Evolutionary conservation across 192 early-diverging fungal species (phyloP).

Genomic region (Coemansia sp.): DNA sequence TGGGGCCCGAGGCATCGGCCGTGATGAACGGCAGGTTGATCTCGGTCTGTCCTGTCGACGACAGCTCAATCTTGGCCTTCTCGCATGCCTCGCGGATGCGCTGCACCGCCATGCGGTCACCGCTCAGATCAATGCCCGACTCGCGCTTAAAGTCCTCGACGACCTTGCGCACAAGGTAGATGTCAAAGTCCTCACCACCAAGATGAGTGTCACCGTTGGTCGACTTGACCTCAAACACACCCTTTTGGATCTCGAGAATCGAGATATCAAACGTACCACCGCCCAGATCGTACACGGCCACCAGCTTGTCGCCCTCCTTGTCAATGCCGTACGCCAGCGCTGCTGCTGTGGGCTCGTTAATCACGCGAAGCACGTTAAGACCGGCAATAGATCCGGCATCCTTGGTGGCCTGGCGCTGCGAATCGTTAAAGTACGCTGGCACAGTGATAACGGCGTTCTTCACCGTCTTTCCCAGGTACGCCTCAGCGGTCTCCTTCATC

Average conservation of each 20-base stretch:
- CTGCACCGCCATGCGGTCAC: conserved; percentile 94
- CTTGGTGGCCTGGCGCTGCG: conserved; percentile 98
- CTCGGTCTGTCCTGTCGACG: conserved; percentile 90
- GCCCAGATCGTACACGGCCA: conserved; percentile 96
- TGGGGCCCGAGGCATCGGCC: conserved; percentile 76
- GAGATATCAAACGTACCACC: conserved; percentile 99
- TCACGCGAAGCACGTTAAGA: conserved; percentile 95
- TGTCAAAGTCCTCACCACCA: conserved; percentile 79
- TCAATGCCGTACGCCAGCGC: conserved; percentile 97
- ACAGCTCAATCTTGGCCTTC: conserved; percentile 99
- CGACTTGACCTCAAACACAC: conserved; percentile 98
- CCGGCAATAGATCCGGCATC: conserved; percentile 91
- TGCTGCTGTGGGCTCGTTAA: conserved; percentile 97
- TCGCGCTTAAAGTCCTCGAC: conserved; percentile 92
- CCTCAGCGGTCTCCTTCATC: conserved; percentile 97
- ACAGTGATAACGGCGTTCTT: conserved; percentile 96
- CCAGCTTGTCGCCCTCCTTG: conserved; percentile 90
- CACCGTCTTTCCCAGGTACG: conserved; percentile 74
- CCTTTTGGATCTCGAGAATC: conserved; percentile 95
- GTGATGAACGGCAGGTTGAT: conserved; percentile 98
- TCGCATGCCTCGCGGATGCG: conserved; percentile 96
- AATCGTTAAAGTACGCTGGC: conserved; percentile 98
- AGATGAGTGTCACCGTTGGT: conserved; percentile 95
- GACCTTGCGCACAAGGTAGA: conserved; percentile 71
- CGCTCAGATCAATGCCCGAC: conserved; percentile 76